A percentile compares a stretch with the other conserved stretches of the same genome.
Conservation (phyloP, 495 filamentous ascomycete species). For the Podospora tetraspora region DNA sequence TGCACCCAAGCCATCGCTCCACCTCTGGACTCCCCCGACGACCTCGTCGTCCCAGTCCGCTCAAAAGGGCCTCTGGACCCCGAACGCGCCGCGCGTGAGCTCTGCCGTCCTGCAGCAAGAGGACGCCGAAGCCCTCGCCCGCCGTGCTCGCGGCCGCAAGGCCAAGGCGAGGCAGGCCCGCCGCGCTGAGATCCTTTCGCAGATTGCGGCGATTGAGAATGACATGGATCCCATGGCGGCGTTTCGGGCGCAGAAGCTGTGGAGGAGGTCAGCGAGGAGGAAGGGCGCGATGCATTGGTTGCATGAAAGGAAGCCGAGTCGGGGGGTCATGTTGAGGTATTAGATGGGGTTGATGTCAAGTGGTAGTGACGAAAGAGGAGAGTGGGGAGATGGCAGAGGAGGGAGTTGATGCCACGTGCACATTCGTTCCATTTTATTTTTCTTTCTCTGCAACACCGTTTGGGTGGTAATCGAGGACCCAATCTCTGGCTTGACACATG, state of each 20-base stretch:
- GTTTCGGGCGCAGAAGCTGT: constrained; percentile 18
- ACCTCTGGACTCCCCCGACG: constrained; percentile 10
- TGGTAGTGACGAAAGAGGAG: background rate
- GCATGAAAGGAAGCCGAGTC: constrained; percentile 13
- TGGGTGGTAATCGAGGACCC: too few species aligned
- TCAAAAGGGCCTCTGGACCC: constrained; percentile 14
- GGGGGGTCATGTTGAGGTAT: constrained; percentile 21
- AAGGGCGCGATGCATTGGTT: constrained; percentile 16
- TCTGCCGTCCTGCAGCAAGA: constrained; percentile 9
- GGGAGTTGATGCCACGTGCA: background rate
- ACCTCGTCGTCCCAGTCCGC: background rate
- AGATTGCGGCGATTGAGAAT: constrained; percentile 21
- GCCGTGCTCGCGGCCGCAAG: constrained; percentile 18
- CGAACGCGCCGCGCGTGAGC: background rate
- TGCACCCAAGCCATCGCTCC: background rate
- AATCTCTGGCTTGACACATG: background rate
- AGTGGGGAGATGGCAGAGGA: background rate
- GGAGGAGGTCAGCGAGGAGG: constrained; percentile 8
- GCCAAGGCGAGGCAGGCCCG: constrained; percentile 11
- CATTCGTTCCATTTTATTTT: background rate
- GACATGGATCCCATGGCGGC: constrained; percentile 12
- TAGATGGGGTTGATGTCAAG: background rate
- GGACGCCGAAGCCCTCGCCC: constrained; percentile 17
- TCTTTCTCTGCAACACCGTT: too few species aligned
- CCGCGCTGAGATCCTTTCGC: constrained; percentile 21